phyloP scores from a whole-genome alignment of 768 basidiomycete species.

The Rhodotorula diobovata region DNA sequence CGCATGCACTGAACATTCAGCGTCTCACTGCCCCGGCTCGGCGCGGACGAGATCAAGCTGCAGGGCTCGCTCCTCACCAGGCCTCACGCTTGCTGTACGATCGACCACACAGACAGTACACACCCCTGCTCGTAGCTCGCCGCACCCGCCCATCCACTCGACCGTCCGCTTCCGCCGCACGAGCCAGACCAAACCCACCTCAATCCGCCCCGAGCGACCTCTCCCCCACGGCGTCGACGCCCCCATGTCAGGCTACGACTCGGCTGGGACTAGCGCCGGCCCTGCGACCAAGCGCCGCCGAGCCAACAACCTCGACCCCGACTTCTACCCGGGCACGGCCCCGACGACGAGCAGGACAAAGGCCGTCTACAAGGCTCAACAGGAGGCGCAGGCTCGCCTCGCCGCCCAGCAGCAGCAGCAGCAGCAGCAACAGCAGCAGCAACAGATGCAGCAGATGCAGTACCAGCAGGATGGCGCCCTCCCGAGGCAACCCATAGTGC shows the following conservation, averaged over 20 bases:
- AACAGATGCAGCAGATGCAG: background rate
- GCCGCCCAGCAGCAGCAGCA: background rate
- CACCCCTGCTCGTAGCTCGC: no score
- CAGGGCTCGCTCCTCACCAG: no score
- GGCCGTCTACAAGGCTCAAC: conserved; percentile 1
- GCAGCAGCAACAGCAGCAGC: background rate
- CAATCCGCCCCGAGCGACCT: background rate
- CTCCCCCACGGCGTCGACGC: background rate
- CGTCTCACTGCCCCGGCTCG: no score
- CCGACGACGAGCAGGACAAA: conserved; percentile 20
- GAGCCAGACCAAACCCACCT: no score
- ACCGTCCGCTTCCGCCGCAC: no score
- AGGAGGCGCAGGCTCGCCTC: background rate
- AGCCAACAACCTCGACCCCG: background rate
- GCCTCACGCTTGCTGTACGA: no score
- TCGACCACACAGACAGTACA: no score
- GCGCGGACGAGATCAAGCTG: no score
- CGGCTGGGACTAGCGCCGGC: background rate
- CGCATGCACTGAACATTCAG: no score
- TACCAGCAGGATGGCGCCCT: background rate
- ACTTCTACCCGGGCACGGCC: conserved; percentile 11
- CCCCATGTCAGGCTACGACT: conserved; percentile 16
- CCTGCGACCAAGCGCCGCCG: conserved; percentile 2
- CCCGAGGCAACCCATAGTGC: conserved; percentile 11
- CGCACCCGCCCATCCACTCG: no score